phyloP scores from a whole-genome alignment of 345 rosid genomes.

The Heritiera littoralis region DNA sequence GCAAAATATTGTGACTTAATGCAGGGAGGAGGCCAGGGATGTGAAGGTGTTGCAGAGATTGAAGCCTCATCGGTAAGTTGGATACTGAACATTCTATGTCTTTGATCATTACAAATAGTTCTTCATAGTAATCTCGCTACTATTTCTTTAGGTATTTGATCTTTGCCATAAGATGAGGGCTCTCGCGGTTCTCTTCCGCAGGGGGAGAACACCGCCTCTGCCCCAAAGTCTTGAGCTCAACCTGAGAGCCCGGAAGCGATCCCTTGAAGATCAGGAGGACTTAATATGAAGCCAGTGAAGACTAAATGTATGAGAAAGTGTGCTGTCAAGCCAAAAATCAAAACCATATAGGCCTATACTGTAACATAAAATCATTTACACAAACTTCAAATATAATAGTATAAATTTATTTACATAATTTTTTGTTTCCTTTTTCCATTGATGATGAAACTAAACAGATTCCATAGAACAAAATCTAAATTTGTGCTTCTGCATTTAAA shows the following conservation, averaged over 20 bases:
- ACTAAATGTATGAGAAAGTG: not conserved
- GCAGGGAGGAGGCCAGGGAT: slow-evolving; percentile 93
- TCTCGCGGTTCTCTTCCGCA: slow-evolving; percentile 75
- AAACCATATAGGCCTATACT: not conserved
- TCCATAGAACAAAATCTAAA: not conserved
- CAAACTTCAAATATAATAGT: not conserved
- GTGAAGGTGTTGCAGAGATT: slow-evolving; percentile 95
- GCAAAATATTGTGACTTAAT: slow-evolving; percentile 79
- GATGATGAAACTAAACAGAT: not conserved
- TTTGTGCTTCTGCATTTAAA: too few species aligned
- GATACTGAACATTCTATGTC: not conserved
- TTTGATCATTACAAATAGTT: not conserved
- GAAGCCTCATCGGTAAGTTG: slow-evolving; percentile 89
- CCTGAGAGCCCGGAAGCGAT: slow-evolving; percentile 81
- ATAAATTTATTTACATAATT: not conserved
- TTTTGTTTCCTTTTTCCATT: not conserved
- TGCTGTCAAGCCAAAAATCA: not conserved
- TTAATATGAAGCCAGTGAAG: slow-evolving; percentile 20
- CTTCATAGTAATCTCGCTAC: slow-evolving; percentile 5
- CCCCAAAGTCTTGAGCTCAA: slow-evolving; percentile 86
- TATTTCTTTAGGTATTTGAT: slow-evolving; percentile 70
- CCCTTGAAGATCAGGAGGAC: slow-evolving; percentile 79
- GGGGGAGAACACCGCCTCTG: slow-evolving; percentile 84
- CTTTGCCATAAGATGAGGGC: slow-evolving; percentile 83
- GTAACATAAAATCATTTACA: slow-evolving; percentile 9